Percentiles rank a stretch among this genome's conserved stretches.
These are phyloP conservation scores for Akebia trifoliata DNA, from an alignment of 164 flowering plant genomes.

Conservation along the genomic window DNA sequence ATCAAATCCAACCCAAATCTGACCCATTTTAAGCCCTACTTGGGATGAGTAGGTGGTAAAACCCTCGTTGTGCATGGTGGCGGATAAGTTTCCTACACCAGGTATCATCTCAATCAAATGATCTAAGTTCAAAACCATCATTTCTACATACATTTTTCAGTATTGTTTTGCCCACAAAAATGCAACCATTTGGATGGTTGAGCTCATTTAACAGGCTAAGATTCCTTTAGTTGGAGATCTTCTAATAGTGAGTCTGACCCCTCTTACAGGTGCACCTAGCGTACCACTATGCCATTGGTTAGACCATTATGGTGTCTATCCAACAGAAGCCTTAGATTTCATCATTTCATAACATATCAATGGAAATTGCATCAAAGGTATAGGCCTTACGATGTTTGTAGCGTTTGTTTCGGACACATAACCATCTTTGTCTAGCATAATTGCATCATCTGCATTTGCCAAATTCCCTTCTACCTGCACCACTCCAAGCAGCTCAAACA, in stretches of 20 bases:
- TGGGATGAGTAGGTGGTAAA: too few species aligned
- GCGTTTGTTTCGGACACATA: constrained; percentile 99
- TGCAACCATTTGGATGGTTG: too few species aligned
- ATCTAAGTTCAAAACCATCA: too few species aligned
- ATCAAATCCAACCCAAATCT: too few species aligned
- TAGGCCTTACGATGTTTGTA: constrained; percentile 77
- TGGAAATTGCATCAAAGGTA: background rate
- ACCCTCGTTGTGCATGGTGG: too few species aligned
- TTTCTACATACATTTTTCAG: too few species aligned
- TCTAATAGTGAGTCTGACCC: background rate
- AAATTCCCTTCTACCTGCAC: constrained; percentile 87
- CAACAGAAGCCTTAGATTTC: background rate
- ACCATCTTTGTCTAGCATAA: constrained; percentile 98
- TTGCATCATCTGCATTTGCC: constrained; percentile 85
- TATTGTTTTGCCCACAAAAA: too few species aligned
- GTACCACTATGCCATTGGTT: background rate
- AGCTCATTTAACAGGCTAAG: too few species aligned
- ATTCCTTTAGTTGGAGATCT: too few species aligned
- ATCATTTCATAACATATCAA: background rate
- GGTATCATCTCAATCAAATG: too few species aligned
- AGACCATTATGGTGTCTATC: background rate
- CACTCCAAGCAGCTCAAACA: constrained; percentile 10
- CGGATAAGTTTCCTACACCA: too few species aligned
- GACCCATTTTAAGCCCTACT: too few species aligned
- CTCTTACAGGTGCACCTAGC: background rate